Conservation (phyloP, 805 yeast genomes). For the Saturnispora besseyi region DNA sequence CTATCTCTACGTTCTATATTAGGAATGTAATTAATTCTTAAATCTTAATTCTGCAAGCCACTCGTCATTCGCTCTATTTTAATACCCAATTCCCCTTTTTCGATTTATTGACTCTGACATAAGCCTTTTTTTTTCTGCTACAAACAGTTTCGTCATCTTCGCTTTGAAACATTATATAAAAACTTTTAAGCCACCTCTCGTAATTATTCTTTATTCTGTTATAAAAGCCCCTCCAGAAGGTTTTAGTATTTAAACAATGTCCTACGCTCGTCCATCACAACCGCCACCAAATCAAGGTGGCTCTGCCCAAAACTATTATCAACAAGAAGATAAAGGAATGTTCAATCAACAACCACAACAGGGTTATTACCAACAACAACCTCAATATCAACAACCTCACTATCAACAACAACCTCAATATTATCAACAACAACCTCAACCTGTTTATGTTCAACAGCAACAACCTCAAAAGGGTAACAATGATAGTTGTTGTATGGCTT, state of each 20-base stretch:
- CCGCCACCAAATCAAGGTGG: slow-evolving; percentile 12
- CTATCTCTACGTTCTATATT: too few relatives aligned
- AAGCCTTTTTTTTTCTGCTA: too few relatives aligned
- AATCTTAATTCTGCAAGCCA: too few relatives aligned
- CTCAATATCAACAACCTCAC: slow-evolving; percentile 29
- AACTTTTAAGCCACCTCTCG: neutral
- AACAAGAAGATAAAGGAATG: slow-evolving; percentile 18
- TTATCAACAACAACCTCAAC: slow-evolving; percentile 40
- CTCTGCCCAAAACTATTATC: slow-evolving; percentile 20
- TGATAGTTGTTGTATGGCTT: slow-evolving; percentile 40
- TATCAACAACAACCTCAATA: slow-evolving; percentile 24
- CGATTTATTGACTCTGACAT: too few relatives aligned
- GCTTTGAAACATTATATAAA: neutral
- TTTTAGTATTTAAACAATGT: slow-evolving; percentile 5
- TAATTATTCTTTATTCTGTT: neutral
- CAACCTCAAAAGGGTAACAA: slow-evolving; percentile 31
- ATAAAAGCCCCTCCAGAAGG: neutral
- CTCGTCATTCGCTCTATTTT: too few relatives aligned
- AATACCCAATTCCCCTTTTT: neutral
- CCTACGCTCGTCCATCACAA: slow-evolving; percentile 9
- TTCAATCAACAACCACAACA: slow-evolving; percentile 24
- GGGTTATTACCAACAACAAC: slow-evolving; percentile 33
- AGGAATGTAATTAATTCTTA: too few relatives aligned
- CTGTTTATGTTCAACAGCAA: slow-evolving; percentile 47
- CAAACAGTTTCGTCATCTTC: neutral